Conservation (phyloP, 2,329 filamentous ascomycete genomes). For the Penicillium aurantiogriseum region DNA sequence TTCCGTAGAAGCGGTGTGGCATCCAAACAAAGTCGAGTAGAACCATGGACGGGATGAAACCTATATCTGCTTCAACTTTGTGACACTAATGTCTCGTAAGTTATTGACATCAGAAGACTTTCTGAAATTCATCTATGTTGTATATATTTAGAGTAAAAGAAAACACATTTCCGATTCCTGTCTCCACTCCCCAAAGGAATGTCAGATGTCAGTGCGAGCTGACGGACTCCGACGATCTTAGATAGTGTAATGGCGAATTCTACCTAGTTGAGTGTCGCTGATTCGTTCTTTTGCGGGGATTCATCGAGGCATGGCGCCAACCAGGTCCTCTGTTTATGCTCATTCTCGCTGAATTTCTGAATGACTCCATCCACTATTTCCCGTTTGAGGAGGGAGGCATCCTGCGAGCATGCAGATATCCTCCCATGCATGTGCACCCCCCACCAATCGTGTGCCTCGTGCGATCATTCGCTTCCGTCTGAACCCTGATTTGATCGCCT, state of each 20-base stretch:
- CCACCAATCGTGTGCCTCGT: constrained; percentile 13
- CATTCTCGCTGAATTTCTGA: constrained; percentile 4
- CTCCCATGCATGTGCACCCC: constrained; percentile 10
- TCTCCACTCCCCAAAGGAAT: constrained; percentile 16
- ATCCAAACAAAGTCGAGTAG: constrained; percentile 2
- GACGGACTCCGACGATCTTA: constrained; percentile 13
- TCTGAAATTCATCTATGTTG: background rate
- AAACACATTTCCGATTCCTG: background rate
- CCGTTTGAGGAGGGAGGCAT: constrained; percentile 2
- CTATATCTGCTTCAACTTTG: background rate
- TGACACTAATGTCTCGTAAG: background rate
- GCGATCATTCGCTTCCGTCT: constrained; percentile 9
- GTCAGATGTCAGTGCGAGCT: constrained; percentile 33
- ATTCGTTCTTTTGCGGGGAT: constrained; percentile 16
- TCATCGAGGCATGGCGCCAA: constrained; percentile 12
- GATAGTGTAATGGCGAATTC: constrained; percentile 17
- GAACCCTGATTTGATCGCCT: constrained; percentile 11
- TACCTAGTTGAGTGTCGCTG: background rate
- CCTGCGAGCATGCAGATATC: constrained; percentile 11
- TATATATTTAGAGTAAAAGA: background rate
- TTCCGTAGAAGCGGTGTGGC: constrained; percentile 28
- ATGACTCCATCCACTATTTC: constrained; percentile 12
- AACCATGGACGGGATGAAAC: constrained; percentile 6
- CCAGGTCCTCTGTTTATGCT: constrained; percentile 9
- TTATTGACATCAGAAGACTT: constrained; percentile 1